Percentiles rank a stretch among this genome's conserved stretches.
These are phyloP conservation scores for Rubia tinctorum DNA, from an alignment of 305 asterid species.

Conservation along the genomic window DNA sequence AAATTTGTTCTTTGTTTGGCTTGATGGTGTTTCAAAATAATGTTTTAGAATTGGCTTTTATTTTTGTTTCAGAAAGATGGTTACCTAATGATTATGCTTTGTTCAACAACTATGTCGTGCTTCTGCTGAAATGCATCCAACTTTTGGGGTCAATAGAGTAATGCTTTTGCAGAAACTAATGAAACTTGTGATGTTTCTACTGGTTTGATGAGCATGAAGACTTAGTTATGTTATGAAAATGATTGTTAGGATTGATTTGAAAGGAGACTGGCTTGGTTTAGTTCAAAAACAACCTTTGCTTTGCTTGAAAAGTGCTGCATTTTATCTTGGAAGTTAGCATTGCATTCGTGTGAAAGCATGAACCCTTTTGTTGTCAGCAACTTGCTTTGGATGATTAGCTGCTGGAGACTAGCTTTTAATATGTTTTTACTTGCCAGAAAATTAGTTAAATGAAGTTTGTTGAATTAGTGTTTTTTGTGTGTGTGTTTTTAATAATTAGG, in stretches of 20 bases:
- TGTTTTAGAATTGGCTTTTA: neutral
- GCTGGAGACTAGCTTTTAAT: neutral
- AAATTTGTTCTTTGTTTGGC: neutral
- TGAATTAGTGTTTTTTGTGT: constrained; percentile 13
- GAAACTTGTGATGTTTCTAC: neutral
- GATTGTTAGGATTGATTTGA: neutral
- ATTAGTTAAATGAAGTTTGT: constrained; percentile 5
- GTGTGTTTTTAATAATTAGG: neutral
- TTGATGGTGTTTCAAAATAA: neutral
- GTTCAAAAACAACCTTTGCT: no score
- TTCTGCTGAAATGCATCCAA: neutral
- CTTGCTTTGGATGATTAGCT: constrained; percentile 2
- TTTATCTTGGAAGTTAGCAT: neutral
- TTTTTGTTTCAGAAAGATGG: neutral
- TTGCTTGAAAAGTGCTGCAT: no score
- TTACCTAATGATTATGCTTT: neutral
- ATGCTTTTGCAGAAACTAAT: constrained; percentile 2
- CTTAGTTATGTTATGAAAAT: neutral
- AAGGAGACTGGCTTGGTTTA: no score
- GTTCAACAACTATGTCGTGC: neutral
- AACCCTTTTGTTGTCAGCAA: neutral
- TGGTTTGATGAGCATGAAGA: neutral
- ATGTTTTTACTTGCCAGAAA: neutral
- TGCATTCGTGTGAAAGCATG: neutral
- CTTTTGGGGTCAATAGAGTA: neutral